phyloP scores from a whole-genome alignment of 2,329 filamentous ascomycete species.

The Calonectria ilicicola region DNA sequence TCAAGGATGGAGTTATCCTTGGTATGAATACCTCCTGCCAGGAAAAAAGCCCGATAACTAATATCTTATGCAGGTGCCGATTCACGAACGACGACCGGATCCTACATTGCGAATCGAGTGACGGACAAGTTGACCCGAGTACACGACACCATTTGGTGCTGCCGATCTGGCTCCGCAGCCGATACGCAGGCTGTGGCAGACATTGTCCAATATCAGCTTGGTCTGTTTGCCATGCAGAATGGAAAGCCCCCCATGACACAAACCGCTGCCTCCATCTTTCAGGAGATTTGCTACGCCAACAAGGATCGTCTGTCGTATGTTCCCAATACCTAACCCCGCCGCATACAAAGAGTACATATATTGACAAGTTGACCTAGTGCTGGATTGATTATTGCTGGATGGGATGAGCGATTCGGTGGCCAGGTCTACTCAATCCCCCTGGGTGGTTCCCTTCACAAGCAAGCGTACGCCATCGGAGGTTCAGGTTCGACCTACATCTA shows the following conservation, averaged over 20 bases:
- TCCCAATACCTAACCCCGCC: background rate
- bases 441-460: conserved; percentile 97
- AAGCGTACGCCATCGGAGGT: conserved; percentile 93
- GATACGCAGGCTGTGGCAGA: conserved; percentile 98
- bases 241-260: conserved; percentile 93
- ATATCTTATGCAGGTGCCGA: conserved; percentile 75
- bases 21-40: conserved; percentile 58
- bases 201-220: conserved; percentile 96
- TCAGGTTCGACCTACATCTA: conserved; percentile 99
- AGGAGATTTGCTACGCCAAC: conserved; percentile 98
- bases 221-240: conserved; percentile 91
- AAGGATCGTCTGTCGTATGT: conserved; percentile 90
- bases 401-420: conserved; percentile 93
- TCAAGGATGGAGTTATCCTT: conserved; percentile 97
- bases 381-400: conserved; percentile 98
- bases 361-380: conserved; percentile 68
- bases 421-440: conserved; percentile 98
- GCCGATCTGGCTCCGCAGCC: conserved; percentile 95
- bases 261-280: conserved; percentile 94
- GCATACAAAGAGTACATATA: background rate
- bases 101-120: conserved; percentile 98
- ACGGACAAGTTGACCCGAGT: conserved; percentile 99
- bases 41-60: conserved; percentile 12
- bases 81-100: conserved; percentile 95
- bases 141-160: conserved; percentile 99